These are phyloP conservation scores for Candida smagusa DNA, from an alignment of 1,139 yeast species.

Conservation along the genomic window DNA sequence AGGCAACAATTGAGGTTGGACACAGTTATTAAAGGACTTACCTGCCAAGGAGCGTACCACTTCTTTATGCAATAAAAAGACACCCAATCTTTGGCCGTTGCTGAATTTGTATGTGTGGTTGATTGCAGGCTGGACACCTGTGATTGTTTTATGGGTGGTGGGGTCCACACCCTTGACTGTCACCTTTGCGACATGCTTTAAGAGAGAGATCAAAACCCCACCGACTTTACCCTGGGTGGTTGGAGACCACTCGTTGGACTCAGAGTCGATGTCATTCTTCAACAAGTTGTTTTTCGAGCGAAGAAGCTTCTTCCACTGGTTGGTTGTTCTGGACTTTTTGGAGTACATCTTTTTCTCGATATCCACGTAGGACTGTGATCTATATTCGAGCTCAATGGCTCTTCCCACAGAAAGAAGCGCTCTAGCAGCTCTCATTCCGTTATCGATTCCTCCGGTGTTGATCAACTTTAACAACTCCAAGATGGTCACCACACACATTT, in stretches of 20 bases:
- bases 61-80: conserved; percentile 70
- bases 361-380: conserved; percentile 59
- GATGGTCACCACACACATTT: conserved; percentile 79
- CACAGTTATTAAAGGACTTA: conserved; percentile 60
- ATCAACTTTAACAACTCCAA: conserved; percentile 74
- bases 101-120: conserved; percentile 82
- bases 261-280: conserved; percentile 18
- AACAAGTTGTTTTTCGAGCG: conserved; percentile 30
- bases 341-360: conserved; percentile 52
- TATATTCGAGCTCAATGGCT: conserved; percentile 81
- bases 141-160: conserved; percentile 59
- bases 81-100: conserved; percentile 78
- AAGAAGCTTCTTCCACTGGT: conserved; percentile 44
- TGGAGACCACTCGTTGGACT: conserved; percentile 39
- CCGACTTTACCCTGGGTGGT: conserved; percentile 78
- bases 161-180: conserved; percentile 79
- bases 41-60: conserved; percentile 66
- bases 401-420: conserved; percentile 80
- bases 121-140: conserved; percentile 85
- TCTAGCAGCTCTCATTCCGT: conserved; percentile 83
- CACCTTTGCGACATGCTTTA: conserved; percentile 80
- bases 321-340: conserved; percentile 24
- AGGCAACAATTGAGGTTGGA: conserved; percentile 88
- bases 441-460: conserved; percentile 73
- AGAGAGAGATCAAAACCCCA: conserved; percentile 67